Evolutionary conservation across 768 basidiomycete genomes (phyloP).

Genomic region (Rhodotorula paludigena): DNA sequence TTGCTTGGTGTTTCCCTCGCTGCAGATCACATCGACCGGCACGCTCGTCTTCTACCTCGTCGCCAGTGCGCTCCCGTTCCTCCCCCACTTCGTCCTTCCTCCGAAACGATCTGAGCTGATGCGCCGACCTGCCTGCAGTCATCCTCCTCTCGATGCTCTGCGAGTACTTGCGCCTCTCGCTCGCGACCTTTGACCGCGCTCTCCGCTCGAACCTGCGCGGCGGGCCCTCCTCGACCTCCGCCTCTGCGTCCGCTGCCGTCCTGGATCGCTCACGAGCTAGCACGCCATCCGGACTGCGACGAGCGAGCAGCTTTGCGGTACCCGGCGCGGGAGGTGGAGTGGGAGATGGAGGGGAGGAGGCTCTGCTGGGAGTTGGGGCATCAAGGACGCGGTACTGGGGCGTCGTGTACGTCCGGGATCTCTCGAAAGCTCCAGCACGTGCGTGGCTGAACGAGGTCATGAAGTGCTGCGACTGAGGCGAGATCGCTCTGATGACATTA

Average conservation of each 20-base stretch:
- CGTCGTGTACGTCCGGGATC: slow-evolving; percentile 1
- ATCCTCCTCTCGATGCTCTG: slow-evolving; percentile 12
- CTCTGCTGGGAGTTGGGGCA: background rate
- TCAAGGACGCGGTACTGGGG: slow-evolving; percentile 6
- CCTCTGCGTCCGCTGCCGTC: background rate
- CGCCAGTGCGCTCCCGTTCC: slow-evolving; percentile 1
- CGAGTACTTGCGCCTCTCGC: slow-evolving; percentile 25
- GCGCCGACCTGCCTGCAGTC: background rate
- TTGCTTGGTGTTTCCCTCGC: slow-evolving; percentile 25
- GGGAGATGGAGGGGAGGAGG: slow-evolving; percentile 12
- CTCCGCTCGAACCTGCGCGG: slow-evolving; percentile 26
- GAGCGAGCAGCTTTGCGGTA: slow-evolving; percentile 21
- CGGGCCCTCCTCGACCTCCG: slow-evolving; percentile 2
- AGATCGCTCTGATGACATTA: background rate
- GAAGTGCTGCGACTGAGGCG: too few relatives aligned
- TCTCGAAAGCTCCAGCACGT: too few relatives aligned
- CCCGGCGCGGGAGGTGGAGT: background rate
- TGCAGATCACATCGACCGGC: slow-evolving; percentile 14
- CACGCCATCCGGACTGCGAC: slow-evolving; percentile 3
- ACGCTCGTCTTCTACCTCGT: slow-evolving; percentile 11
- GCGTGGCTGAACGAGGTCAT: too few relatives aligned
- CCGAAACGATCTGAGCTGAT: background rate
- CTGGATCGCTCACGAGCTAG: background rate
- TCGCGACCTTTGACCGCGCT: slow-evolving; percentile 24
- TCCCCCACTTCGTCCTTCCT: background rate